Evolutionary conservation across 2,329 filamentous ascomycete genomes (phyloP).

Genomic region (Rhexocercosporidium sp.): DNA sequence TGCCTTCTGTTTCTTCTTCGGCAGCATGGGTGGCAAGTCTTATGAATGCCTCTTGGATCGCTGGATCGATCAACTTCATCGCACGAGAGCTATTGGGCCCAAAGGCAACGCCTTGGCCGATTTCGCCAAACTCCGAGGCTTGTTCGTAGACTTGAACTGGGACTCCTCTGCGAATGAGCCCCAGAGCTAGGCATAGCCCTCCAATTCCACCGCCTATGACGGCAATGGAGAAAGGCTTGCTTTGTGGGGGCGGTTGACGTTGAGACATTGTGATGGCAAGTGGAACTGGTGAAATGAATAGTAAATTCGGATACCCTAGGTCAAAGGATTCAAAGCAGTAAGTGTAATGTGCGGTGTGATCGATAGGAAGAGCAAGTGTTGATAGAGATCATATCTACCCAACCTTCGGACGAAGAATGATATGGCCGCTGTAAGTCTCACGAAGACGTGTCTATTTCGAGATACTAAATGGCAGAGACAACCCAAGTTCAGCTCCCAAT

Average conservation of each 20-base stretch:
- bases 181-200: conserved; percentile 31
- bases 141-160: conserved; percentile 32
- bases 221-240: conserved; percentile 23
- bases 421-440: background rate
- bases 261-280: background rate
- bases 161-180: conserved; percentile 22
- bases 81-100: conserved; percentile 29
- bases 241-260: background rate
- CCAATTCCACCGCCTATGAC: conserved; percentile 32
- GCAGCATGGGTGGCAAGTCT: conserved; percentile 24
- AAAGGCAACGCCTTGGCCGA: conserved; percentile 33
- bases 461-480: background rate
- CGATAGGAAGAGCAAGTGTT: background rate
- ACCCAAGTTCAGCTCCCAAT: background rate
- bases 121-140: conserved; percentile 30
- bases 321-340: too few relatives aligned
- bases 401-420: background rate
- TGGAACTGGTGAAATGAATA: too few relatives aligned
- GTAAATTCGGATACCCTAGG: too few relatives aligned
- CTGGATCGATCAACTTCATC: conserved; percentile 22
- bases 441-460: background rate
- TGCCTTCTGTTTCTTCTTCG: conserved; percentile 12
- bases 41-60: conserved; percentile 23
- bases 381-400: background rate
- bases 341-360: too few relatives aligned